A percentile compares a stretch with the other conserved stretches of the same genome.
Conservation (phyloP, 2,329 filamentous ascomycete species). For the Lachnellula subtilissima region DNA sequence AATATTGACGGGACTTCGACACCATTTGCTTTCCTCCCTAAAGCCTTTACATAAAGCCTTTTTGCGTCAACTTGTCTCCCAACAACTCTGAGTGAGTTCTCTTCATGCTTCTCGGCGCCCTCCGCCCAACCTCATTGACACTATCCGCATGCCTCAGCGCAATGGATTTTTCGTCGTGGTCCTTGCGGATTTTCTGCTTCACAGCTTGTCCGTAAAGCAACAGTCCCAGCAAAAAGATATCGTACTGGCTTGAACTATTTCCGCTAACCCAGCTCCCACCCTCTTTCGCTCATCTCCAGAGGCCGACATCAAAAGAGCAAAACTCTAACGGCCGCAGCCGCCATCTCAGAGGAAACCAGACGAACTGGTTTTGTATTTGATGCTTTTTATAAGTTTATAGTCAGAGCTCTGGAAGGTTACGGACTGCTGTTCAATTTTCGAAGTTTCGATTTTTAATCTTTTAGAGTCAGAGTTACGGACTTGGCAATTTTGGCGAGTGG, state of each 20-base stretch:
- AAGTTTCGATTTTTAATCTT: too few relatives aligned
- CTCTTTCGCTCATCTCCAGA: conserved; percentile 55
- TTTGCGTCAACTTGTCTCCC: conserved; percentile 28
- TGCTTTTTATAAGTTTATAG: too few relatives aligned
- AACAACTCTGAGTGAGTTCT: conserved; percentile 28
- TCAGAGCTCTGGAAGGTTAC: too few relatives aligned
- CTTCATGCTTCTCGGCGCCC: conserved; percentile 27
- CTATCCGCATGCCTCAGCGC: conserved; percentile 28
- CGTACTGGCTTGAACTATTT: conserved; percentile 62
- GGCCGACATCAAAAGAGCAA: conserved; percentile 38
- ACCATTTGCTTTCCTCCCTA: conserved; percentile 28
- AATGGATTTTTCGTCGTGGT: conserved; percentile 25
- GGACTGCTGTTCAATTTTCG: too few relatives aligned
- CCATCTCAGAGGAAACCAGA: too few relatives aligned
- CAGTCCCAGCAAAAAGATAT: conserved; percentile 58
- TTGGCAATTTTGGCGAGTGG: too few relatives aligned
- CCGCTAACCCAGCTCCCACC: conserved; percentile 65
- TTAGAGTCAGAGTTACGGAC: too few relatives aligned
- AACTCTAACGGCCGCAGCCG: too few relatives aligned
- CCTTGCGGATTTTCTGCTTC: conserved; percentile 35
- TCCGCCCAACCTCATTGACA: conserved; percentile 29
- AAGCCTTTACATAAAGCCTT: conserved; percentile 24
- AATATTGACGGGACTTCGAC: conserved; percentile 27
- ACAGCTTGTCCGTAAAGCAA: conserved; percentile 52
- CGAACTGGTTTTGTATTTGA: too few relatives aligned